A percentile compares a stretch with the other conserved stretches of the same genome.
Conservation (phyloP, 257 asterid genomes). For the Nicotiana undulata region DNA sequence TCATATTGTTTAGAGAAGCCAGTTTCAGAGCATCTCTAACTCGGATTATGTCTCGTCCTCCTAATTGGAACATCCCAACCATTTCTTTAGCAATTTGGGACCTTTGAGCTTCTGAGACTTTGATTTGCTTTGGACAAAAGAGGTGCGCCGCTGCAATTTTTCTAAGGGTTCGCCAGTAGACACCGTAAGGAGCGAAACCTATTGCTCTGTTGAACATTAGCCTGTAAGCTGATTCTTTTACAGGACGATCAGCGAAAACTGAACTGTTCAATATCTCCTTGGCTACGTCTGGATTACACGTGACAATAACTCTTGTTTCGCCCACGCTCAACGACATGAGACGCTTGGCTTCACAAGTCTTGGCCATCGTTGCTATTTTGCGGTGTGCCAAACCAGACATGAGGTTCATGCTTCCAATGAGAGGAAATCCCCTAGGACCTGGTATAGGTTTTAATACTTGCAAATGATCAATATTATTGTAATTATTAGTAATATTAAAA, state of each 20-base stretch:
- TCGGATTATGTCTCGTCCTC: slow-evolving; percentile 8
- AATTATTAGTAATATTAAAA: not conserved
- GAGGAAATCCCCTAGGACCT: slow-evolving; percentile 66
- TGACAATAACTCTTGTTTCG: slow-evolving; percentile 51
- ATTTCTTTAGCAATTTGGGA: slow-evolving; percentile 38
- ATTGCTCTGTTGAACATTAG: slow-evolving; percentile 75
- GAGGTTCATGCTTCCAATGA: slow-evolving; percentile 71
- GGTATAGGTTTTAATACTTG: slow-evolving; percentile 30
- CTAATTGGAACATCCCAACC: slow-evolving; percentile 15
- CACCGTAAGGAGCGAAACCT: slow-evolving; percentile 84
- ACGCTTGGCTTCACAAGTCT: slow-evolving; percentile 39
- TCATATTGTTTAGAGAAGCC: slow-evolving; percentile 75
- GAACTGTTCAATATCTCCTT: slow-evolving; percentile 50
- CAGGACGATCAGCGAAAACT: slow-evolving; percentile 64
- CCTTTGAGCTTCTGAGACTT: slow-evolving; percentile 45
- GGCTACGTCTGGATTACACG: slow-evolving; percentile 59
- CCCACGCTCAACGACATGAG: slow-evolving; percentile 82
- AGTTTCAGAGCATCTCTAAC: slow-evolving; percentile 47
- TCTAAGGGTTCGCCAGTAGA: slow-evolving; percentile 64
- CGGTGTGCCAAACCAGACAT: slow-evolving; percentile 76
- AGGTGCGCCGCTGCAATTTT: slow-evolving; percentile 56
- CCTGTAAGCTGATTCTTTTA: slow-evolving; percentile 59
- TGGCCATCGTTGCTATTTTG: slow-evolving; percentile 55
- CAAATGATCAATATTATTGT: not conserved
- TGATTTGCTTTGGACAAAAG: slow-evolving; percentile 57